Base-by-base conservation (phyloP, 2,329 filamentous ascomycete species). In the Annulohypoxylon truncatum region DNA sequence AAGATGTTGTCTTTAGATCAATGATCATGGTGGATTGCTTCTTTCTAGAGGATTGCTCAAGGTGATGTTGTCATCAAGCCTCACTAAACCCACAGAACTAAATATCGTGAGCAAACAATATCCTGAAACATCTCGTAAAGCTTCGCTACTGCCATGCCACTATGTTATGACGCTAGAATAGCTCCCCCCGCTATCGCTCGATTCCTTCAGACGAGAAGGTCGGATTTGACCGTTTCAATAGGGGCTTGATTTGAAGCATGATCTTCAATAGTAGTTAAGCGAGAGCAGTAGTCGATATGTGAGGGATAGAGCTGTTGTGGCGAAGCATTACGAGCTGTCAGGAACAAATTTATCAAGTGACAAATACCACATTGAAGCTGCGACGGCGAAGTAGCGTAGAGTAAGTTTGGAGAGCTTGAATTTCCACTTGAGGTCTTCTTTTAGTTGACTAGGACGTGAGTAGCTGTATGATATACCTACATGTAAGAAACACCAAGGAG, bases 391-490 rank as follows among this genome's bases (percentile, higher is more conserved):
- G 38, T 20, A 28, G 29, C 15, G 18, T 46, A 47, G 26, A 26
- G 29, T 4, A 42, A 9, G 15, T 44, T 13, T 22, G 33, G 38
- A 7, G 12, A 44, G 44, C 29, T 5, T 2, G n/a, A 52, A 15
- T 59, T 59, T 59, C 46, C 56, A 59, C 56, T 59, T 59, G n/a
- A 33, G n/a, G 18, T 18, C 31, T 31, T 51, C 40, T 9, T 6
- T 12, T 12, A 38, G 10, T 33, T 13, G 9, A n/a, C n/a, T n/a
- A n/a, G n/a, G n/a, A n/a, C n/a, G n/a, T n/a, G n/a, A n/a, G n/a
- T n/a, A n/a, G n/a, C n/a, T n/a, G n/a, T n/a, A n/a, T n/a, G n/a
- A n/a, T n/a, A 33, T 33, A 33, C 8, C 8, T 33, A 12, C 8
- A 4, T 33, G 12, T 10, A 4, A 13, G 8, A 33, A 7, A 33